These are phyloP conservation scores for Carex arenaria DNA, from an alignment of 202 grass and related monocot species.

Conservation along the genomic window DNA sequence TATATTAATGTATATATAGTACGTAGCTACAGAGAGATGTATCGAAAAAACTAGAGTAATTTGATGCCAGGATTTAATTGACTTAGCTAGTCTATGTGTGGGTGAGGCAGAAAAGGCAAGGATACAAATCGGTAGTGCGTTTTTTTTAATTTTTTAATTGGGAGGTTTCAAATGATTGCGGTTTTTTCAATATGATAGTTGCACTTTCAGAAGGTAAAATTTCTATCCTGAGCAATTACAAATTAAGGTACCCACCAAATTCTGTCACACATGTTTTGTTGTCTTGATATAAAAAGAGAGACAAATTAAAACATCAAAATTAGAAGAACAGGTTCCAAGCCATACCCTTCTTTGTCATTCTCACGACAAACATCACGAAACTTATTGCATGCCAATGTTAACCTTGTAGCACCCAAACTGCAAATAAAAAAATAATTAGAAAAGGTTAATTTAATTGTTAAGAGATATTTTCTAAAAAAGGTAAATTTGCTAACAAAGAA, in stretches of 20 bases:
- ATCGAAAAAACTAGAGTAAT: neutral
- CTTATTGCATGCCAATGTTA: constrained; percentile 44
- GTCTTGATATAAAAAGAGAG: neutral
- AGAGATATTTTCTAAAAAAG: no score
- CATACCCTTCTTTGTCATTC: constrained; percentile 62
- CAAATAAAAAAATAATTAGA: constrained; percentile 8
- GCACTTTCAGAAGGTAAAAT: neutral
- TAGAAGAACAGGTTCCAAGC: neutral
- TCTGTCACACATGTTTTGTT: neutral
- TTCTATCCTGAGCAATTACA: neutral
- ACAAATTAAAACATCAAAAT: neutral
- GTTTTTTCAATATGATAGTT: neutral
- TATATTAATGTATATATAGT: neutral
- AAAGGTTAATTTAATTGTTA: neutral
- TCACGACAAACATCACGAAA: constrained; percentile 44
- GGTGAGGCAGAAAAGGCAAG: no score
- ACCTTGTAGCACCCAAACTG: constrained; percentile 75
- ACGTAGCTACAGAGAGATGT: neutral
- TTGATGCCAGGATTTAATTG: no score
- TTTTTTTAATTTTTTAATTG: no score
- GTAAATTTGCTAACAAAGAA: neutral
- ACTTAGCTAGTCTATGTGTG: no score
- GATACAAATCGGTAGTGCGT: no score
- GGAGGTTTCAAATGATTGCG: no score
- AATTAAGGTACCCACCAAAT: neutral